Evolutionary conservation across 345 rosid genomes (phyloP).

Genomic region (Eucalyptus rudis): DNA sequence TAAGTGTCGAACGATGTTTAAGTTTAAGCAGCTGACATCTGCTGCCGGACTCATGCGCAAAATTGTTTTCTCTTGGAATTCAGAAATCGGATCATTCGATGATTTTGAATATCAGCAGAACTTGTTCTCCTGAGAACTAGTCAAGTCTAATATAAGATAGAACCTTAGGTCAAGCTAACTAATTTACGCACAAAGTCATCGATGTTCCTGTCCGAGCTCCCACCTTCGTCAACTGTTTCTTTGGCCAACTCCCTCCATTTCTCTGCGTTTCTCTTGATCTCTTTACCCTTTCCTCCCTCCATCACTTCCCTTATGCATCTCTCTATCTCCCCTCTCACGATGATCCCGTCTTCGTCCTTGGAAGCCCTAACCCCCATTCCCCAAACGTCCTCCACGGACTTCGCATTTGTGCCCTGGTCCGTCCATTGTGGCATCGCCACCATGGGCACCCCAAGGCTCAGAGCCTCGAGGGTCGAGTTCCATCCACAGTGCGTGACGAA

Average conservation of each 20-base stretch:
- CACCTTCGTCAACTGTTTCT: conserved; percentile 9
- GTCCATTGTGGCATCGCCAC: conserved; percentile 27
- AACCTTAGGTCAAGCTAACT: neutral
- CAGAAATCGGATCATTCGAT: neutral
- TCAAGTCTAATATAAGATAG: neutral
- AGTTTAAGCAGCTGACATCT: neutral
- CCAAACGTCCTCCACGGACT: conserved; percentile 19
- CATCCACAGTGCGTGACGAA: conserved; percentile 22
- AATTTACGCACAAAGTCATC: neutral
- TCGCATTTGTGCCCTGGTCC: conserved; percentile 15
- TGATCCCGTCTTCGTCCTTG: neutral
- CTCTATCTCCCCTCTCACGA: neutral
- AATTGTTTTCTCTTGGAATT: neutral
- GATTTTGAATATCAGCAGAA: neutral
- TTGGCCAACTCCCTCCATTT: conserved; percentile 21
- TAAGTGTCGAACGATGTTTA: neutral
- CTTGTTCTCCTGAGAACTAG: neutral
- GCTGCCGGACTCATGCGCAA: neutral
- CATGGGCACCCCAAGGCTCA: conserved; percentile 25
- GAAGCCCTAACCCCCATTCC: conserved; percentile 1
- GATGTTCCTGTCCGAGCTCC: conserved; percentile 15
- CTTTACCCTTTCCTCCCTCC: conserved; percentile 14
- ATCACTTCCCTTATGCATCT: conserved; percentile 4
- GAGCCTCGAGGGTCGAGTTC: conserved; percentile 15
- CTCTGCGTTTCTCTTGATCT: conserved; percentile 5